Evolutionary conservation across 805 yeast genomes (phyloP), one percentile per base, ranked within the genome.

Genomic region (Cyberlindnera xylosilytica): DNA sequence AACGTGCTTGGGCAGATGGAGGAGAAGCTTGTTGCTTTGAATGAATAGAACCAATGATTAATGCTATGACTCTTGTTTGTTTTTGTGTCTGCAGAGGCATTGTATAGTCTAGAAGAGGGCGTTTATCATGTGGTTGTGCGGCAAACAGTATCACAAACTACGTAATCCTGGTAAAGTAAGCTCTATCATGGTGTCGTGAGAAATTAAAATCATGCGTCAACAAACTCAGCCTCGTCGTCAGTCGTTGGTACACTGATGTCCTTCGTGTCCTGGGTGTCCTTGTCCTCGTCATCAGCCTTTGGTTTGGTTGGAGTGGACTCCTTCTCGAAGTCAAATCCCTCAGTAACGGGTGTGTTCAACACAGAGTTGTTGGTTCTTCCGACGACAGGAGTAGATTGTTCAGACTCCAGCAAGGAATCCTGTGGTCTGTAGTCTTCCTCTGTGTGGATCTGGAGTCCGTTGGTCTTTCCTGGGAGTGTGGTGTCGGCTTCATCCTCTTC

Each of bases 1-100:
- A 40, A 34, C 6, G 50, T 61, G 17, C 42, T 66, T 41, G 61
- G 58, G 8, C 48, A 54, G 3, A 49, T 65, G 46, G 66, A 60
- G 36, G 66, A 62, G 28, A 65, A 59, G 34, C 38, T 61, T 16
- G 31, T 31, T 27, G 46, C 49, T 18, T 39, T 54, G 42, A 48
- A 44, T 20, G 61, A 56, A 40, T 58, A 26, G 29, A 26, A 6
- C n/a, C 6, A 9, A 9, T 26, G n/a, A 10, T 6, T 9, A 26
- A 10, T 22, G 10, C 24, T 8, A 8, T 8, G 24, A 22, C 24
- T 22, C 24, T 22, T 22, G 24, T 8, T 22, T 22, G 7, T 22
- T 22, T 22, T 8, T 7, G 10, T 8, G 10, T 22, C 24, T 22
- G 10, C 24, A 22, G 24, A 22, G 29, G n/a, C n/a, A n/a, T n/a